A percentile compares a stretch with the other conserved stretches of the same genome.
These are phyloP conservation scores for Cordyceps tenuipes DNA, from an alignment of 2,329 filamentous ascomycete genomes.

Conservation along the genomic window DNA sequence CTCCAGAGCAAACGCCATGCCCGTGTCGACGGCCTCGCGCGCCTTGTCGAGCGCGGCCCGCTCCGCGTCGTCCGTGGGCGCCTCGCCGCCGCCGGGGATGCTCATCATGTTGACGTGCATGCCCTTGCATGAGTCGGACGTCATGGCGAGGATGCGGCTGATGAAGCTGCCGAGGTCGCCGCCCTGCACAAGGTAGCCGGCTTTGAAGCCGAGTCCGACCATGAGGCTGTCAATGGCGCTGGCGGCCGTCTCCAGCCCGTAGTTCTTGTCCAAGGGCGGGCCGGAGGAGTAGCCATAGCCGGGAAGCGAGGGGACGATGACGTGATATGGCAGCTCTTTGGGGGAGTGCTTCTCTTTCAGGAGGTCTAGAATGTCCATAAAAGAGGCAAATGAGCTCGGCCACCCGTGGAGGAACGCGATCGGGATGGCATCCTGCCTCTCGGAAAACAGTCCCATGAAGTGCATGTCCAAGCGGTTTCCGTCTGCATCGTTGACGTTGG, in stretches of 20 bases:
- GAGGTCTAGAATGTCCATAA: conserved; percentile 40
- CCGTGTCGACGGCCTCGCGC: conserved; percentile 31
- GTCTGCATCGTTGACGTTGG: conserved; percentile 29
- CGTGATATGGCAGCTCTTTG: conserved; percentile 44
- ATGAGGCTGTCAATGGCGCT: conserved; percentile 43
- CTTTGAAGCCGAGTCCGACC: conserved; percentile 41
- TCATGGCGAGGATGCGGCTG: conserved; percentile 31
- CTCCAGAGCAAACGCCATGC: conserved; percentile 40
- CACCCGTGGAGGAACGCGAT: conserved; percentile 47
- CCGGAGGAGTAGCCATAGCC: conserved; percentile 44
- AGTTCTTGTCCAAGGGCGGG: conserved; percentile 38
- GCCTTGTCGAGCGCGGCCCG: conserved; percentile 23
- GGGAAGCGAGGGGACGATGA: conserved; percentile 47
- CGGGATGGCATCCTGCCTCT: conserved; percentile 39
- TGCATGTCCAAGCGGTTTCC: conserved; percentile 34
- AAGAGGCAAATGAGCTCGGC: conserved; percentile 47
- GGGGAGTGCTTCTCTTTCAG: conserved; percentile 40
- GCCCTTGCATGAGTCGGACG: conserved; percentile 39
- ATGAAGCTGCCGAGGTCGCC: conserved; percentile 46
- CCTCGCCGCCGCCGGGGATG: conserved; percentile 9
- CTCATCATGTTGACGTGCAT: conserved; percentile 20
- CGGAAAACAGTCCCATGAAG: conserved; percentile 47
- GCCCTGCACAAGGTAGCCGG: conserved; percentile 46
- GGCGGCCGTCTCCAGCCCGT: conserved; percentile 18
- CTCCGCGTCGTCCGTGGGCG: conserved; percentile 1